phyloP scores from a whole-genome alignment of 106 monocot genomes.

The Triglochin maritima region DNA sequence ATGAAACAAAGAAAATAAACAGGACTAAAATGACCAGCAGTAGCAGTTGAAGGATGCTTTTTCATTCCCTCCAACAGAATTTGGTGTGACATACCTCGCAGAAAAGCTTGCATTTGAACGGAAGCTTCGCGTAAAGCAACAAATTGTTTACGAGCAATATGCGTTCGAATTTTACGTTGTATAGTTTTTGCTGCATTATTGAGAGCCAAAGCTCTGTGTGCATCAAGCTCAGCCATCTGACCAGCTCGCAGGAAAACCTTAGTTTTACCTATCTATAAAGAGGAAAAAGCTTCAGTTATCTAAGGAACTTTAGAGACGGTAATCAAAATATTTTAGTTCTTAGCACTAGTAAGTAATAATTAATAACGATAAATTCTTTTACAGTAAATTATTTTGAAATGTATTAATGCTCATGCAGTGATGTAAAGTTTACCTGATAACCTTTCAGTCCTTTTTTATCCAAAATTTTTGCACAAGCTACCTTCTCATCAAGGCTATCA shows the following conservation, averaged over 20 bases:
- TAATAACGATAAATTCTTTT: no score
- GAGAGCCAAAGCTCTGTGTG: slow-evolving; percentile 73
- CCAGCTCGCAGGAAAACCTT: slow-evolving; percentile 97
- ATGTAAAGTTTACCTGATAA: slow-evolving; percentile 45
- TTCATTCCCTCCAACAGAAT: neutral
- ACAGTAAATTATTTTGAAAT: neutral
- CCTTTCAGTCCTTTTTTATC: slow-evolving; percentile 83
- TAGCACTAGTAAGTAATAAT: no score
- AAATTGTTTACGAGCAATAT: slow-evolving; percentile 71
- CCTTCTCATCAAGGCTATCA: slow-evolving; percentile 75
- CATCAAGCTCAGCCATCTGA: slow-evolving; percentile 98
- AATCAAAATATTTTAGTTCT: no score
- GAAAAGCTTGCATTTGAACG: slow-evolving; percentile 56
- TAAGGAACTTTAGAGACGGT: neutral
- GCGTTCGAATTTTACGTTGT: slow-evolving; percentile 74
- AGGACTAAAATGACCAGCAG: neutral
- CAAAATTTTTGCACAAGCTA: slow-evolving; percentile 76
- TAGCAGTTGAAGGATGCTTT: no score
- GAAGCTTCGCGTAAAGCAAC: slow-evolving; percentile 56
- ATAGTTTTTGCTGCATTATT: slow-evolving; percentile 80
- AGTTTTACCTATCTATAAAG: slow-evolving; percentile 89
- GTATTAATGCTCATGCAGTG: neutral
- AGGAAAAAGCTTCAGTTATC: neutral
- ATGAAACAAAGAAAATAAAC: neutral
- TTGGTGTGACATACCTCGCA: slow-evolving; percentile 51